Evolutionary conservation across 2,329 filamentous ascomycete species (phyloP).

Genomic region (Cercospora berteroae): DNA sequence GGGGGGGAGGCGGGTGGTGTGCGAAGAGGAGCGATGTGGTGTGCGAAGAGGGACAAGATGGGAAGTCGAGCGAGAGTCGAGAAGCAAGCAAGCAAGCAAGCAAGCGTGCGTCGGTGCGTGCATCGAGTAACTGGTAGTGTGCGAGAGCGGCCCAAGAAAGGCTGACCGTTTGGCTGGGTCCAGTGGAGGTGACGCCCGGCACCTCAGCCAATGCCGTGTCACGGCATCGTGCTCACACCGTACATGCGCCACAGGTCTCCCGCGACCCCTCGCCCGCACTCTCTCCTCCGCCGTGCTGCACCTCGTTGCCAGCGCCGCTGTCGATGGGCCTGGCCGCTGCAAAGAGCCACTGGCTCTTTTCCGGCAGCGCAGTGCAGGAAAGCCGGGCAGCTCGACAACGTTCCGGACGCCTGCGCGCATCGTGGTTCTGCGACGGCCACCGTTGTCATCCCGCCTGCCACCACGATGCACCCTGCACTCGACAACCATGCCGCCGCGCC

Average conservation of each 20-base stretch:
- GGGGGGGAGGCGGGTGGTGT: background rate
- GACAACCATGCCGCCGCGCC: background rate
- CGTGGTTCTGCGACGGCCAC: no score
- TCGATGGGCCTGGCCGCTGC: background rate
- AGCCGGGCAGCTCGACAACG: background rate
- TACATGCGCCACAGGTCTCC: background rate
- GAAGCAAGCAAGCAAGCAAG: background rate
- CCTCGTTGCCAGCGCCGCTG: background rate
- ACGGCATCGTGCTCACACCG: background rate
- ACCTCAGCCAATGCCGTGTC: background rate
- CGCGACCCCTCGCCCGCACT: background rate
- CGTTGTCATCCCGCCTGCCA: background rate
- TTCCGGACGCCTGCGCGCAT: background rate
- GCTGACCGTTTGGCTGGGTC: background rate
- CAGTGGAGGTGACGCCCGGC: background rate
- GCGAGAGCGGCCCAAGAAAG: background rate
- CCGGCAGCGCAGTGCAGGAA: slow-evolving; percentile 6
- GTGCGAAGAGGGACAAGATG: background rate
- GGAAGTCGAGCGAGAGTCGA: background rate
- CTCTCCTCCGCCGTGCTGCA: background rate
- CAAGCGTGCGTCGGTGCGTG: background rate
- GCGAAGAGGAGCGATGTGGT: background rate
- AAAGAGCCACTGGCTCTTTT: slow-evolving; percentile 10
- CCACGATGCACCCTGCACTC: background rate
- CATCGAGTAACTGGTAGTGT: background rate